Base-by-base conservation (phyloP, 768 basidiomycete genomes). In the Sarcodon sp. region DNA sequence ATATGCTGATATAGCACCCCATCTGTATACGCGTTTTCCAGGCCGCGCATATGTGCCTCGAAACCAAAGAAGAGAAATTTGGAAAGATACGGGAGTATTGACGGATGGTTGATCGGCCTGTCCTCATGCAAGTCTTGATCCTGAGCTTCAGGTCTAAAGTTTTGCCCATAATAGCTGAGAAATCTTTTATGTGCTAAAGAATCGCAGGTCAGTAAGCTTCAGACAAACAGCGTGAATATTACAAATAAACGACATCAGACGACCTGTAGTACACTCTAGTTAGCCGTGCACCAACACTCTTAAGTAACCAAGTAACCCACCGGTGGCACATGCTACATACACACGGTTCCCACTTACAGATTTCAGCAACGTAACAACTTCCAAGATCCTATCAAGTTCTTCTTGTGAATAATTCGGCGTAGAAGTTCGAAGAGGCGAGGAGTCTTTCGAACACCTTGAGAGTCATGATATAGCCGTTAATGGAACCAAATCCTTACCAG, bases 81-180 rank as follows among this genome's bases (percentile, higher is more conserved):
- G 1, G 60, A 54, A 8, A 59, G 48, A 7, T 57, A n/a, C 9
- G 31, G 49, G 45, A 61, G 56, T 13, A 55, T 35, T 1, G 48
- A 51, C 8, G 61, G 32, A 57, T 55, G 11, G 76, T 63, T 12
- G 70, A 72, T 49, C 2, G 38, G 41, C 13, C 48, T 47, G 18
- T 39, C 44, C 4, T 47, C 52, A 33, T 58, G 56, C 11, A 77
- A 62, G 11, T 69, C 72, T 49, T 69, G 66, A 49, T 70, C 62
- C 1, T 69, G 64, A 38, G 66, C 59, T 12, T 77, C 59, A 6
- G 75, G 73, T 2, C 70, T 71, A 37, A 55, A 55, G 3, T 65
- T 61, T 54, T 75, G 69, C 2, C 76, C 75, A 51, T 72, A 61
- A 45, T 69, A 71, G 54, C 76, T 67, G 32, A 67, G 54, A 43